These are phyloP conservation scores for Solanum sejunctum DNA, from an alignment of 257 asterid genomes.

Conservation along the genomic window DNA sequence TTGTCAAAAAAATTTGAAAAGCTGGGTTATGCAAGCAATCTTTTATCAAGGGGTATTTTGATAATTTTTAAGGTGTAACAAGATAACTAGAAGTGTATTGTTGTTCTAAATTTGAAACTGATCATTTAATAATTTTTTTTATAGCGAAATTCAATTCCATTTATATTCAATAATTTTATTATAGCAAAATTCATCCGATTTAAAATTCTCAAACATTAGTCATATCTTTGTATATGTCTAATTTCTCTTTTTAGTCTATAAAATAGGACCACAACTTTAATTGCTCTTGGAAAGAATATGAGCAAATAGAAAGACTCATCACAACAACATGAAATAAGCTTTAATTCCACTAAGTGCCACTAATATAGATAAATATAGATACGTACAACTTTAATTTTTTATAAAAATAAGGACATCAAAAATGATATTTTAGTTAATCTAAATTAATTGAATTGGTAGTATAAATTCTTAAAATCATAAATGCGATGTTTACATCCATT, in stretches of 20 bases:
- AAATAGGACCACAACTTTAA: background rate
- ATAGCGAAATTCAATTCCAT: background rate
- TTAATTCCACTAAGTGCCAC: background rate
- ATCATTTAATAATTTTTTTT: background rate
- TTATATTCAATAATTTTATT: background rate
- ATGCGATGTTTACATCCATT: background rate
- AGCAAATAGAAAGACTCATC: background rate
- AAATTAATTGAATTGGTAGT: background rate
- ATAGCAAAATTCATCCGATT: background rate
- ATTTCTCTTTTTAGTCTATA: background rate
- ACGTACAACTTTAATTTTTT: no score
- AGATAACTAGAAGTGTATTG: no score
- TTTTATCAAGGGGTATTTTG: no score
- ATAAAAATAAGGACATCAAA: background rate
- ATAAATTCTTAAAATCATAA: background rate
- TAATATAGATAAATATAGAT: background rate
- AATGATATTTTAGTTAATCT: background rate
- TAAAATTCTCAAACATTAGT: background rate
- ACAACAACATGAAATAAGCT: background rate
- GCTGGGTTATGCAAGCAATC: no score
- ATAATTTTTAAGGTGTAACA: no score
- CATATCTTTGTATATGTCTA: background rate
- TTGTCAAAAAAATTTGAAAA: no score
- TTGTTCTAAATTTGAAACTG: background rate
- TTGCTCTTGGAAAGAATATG: background rate